phyloP scores from a whole-genome alignment of 192 early-diverging fungal genomes.

The Chytriomyces hyalinus region DNA sequence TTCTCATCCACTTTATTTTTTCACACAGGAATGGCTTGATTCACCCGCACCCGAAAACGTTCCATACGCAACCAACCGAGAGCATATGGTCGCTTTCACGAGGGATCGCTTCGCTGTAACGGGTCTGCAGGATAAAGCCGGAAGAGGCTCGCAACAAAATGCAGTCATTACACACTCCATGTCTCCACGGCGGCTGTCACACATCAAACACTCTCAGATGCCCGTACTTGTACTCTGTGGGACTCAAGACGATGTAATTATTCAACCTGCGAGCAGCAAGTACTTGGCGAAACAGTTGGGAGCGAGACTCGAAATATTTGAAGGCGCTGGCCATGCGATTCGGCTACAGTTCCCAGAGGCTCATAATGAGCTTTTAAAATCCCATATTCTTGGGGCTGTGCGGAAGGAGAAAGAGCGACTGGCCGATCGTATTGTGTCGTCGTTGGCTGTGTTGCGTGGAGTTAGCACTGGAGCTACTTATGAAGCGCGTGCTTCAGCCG shows the following conservation, averaged over 20 bases:
- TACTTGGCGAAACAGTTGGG: slow-evolving; percentile 45
- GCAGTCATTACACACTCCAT: slow-evolving; percentile 48
- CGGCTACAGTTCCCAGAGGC: slow-evolving; percentile 35
- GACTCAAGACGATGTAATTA: slow-evolving; percentile 45
- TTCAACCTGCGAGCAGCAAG: slow-evolving; percentile 43
- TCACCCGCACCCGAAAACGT: slow-evolving; percentile 29
- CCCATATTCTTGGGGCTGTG: slow-evolving; percentile 30
- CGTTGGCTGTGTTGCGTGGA: slow-evolving; percentile 14
- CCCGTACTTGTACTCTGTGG: slow-evolving; percentile 51
- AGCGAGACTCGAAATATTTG: slow-evolving; percentile 41
- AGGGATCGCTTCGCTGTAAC: slow-evolving; percentile 23
- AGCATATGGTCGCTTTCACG: slow-evolving; percentile 38
- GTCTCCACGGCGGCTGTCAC: slow-evolving; percentile 27
- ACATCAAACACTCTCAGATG: slow-evolving; percentile 38
- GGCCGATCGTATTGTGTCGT: slow-evolving; percentile 5
- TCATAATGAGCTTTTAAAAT: slow-evolving; percentile 34
- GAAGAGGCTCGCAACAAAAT: slow-evolving; percentile 37
- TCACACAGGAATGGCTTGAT: slow-evolving; percentile 41
- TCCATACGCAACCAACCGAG: slow-evolving; percentile 37
- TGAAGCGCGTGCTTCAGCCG: slow-evolving; percentile 7
- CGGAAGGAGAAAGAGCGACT: slow-evolving; percentile 20
- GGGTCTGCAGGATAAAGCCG: slow-evolving; percentile 40
- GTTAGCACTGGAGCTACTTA: slow-evolving; percentile 7
- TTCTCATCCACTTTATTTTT: slow-evolving; percentile 15
- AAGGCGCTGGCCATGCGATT: slow-evolving; percentile 46